Conservation (phyloP, 495 filamentous ascomycete genomes). For the Hypoxylon fuscum region DNA sequence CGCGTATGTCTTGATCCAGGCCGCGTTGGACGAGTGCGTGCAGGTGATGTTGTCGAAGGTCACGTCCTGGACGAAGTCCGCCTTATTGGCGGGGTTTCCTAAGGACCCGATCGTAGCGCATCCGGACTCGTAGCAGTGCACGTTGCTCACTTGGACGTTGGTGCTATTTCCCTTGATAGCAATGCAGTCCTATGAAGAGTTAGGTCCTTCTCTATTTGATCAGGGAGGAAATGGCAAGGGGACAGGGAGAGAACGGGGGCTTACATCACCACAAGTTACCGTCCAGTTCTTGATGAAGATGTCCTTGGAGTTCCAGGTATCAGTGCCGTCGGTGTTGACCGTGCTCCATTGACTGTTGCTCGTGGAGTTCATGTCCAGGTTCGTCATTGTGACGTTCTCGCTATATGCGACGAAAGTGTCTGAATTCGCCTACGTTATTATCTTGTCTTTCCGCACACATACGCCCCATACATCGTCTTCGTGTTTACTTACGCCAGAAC, state of each 20-base stretch:
- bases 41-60: constrained; percentile 53
- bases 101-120: constrained; percentile 50
- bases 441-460: background rate
- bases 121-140: constrained; percentile 54
- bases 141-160: constrained; percentile 51
- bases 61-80: constrained; percentile 52
- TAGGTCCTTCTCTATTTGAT: background rate
- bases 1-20: constrained; percentile 65
- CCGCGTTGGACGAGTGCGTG: constrained; percentile 60
- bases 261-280: constrained; percentile 52
- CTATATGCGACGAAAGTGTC: constrained; percentile 54
- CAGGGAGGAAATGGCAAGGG: background rate
- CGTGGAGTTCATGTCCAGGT: constrained; percentile 53
- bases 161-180: constrained; percentile 69
- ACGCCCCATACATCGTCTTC: background rate
- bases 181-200: constrained; percentile 61
- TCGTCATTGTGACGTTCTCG: constrained; percentile 57
- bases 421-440: constrained; percentile 10
- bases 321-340: constrained; percentile 54
- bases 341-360: constrained; percentile 46
- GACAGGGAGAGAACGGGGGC: constrained; percentile 1
- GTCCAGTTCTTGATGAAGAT: constrained; percentile 54
- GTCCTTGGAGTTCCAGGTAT: constrained; percentile 56
- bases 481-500: constrained; percentile 50
- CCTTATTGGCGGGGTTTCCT: constrained; percentile 42